Evolutionary conservation across 108 stramenopile genomes (phyloP), one percentile per base, ranked within the genome.

Genomic region (Mayamaea pseudoterrestris): DNA sequence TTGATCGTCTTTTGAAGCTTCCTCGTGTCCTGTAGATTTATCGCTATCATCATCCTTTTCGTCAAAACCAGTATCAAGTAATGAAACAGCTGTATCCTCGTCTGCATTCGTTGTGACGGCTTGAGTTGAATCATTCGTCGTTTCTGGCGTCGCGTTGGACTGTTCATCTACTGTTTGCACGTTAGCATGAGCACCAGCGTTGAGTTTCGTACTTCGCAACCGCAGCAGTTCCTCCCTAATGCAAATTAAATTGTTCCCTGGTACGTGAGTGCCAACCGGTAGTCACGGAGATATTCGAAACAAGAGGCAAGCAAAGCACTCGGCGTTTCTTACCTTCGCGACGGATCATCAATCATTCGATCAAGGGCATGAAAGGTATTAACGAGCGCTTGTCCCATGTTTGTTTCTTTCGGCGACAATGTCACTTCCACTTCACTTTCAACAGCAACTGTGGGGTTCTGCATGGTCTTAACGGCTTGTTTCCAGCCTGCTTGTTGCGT

Each of bases 291-390:
- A 48, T 16, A 30, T 34, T 34, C 32, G 32, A 34, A 11, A 8
- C 12, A 12, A 11, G 12, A 34, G 11, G 11, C 11, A 34, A 11
- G 32, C 12, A 34, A 16, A 11, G 17, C 17, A 42, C 41, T 17
- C 12, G 48, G 3, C n/a, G n/a, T n/a, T n/a, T 58, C 61, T 26
- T 39, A 57, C 61, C 66, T 27, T 30, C 68, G 50, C 9, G 21
- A 9, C 1, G 71, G 63, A 54, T 82, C 72, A 61, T 78, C 75
- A 52, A 89, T 79, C 63, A 84, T 60, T 42, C 80, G 62, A 58
- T 89, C 87, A 64, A 89, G 52, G 3, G 82, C 74, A 55, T 89
- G 87, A 61, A 89, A 89, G 6, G 82, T 49, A 13, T 57, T 43
- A 27, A 78, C 50, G 2, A 89, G 56, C 2, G 87, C 74, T 40